phyloP scores from a whole-genome alignment of 2,329 filamentous ascomycete genomes.

The Verticillium nonalfalfae region DNA sequence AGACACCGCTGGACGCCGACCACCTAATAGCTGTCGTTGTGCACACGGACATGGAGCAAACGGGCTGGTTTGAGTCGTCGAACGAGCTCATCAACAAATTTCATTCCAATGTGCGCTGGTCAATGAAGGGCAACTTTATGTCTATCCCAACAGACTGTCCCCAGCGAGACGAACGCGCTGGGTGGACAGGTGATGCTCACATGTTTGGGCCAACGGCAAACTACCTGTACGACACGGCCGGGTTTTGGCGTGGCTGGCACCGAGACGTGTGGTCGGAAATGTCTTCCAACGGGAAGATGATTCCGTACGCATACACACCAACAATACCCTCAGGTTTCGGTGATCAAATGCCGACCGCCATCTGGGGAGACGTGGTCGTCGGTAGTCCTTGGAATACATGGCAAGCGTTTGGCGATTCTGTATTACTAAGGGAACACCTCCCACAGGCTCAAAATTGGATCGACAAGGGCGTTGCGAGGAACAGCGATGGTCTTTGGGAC shows the following conservation, averaged over 20 bases:
- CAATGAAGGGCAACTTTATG: conserved; percentile 53
- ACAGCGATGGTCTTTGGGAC: conserved; percentile 31
- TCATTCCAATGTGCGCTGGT: conserved; percentile 48
- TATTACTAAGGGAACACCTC: conserved; percentile 29
- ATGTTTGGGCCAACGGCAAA: conserved; percentile 43
- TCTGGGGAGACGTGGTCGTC: conserved; percentile 38
- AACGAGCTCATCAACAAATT: conserved; percentile 44
- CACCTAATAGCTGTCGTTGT: conserved; percentile 26
- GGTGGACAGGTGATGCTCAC: conserved; percentile 46
- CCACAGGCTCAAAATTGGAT: conserved; percentile 33
- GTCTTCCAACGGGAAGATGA: conserved; percentile 14
- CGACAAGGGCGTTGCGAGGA: conserved; percentile 25
- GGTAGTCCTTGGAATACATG: conserved; percentile 34
- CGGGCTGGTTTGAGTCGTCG: conserved; percentile 45
- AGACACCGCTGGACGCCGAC: conserved; percentile 12
- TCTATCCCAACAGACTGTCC: conserved; percentile 52
- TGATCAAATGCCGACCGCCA: conserved; percentile 16
- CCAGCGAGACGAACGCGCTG: conserved; percentile 46
- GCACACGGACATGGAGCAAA: conserved; percentile 45
- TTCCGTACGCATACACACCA: conserved; percentile 21
- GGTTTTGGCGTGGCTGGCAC: conserved; percentile 44
- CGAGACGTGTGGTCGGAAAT: conserved; percentile 34
- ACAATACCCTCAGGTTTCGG: conserved; percentile 12
- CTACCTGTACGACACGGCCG: conserved; percentile 46
- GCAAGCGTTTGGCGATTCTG: conserved; percentile 27